Base-by-base conservation (phyloP, 768 basidiomycete species). In the Hypsizygus marmoreus region DNA sequence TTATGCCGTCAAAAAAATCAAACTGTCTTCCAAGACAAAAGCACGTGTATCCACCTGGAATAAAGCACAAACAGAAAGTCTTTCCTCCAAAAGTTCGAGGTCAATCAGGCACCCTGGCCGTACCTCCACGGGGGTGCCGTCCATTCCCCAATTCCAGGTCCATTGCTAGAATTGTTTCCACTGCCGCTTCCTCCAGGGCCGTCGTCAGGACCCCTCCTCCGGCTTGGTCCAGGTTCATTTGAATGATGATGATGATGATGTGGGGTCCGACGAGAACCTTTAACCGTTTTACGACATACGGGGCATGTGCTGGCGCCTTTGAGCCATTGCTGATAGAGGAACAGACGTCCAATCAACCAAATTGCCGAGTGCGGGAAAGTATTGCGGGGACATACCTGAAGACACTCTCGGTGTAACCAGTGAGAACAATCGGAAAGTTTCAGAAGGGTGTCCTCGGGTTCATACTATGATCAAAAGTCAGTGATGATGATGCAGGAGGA, bases 391-490 rank as follows among this genome's bases (percentile, higher is more conserved):
- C 77, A n/a, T 41, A 88, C 88, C 71, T 85, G 74, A 20, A 92
- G 63, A 68, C 90, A 92, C 14, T 71, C 74, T 57, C 82, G 80
- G 62, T 92, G 90, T 53, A 91, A 65, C 88, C 88, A 92, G 64
- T 92, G 90, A 1, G 80, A 65, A 51, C 90, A 92, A 41, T 82
- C 81, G 19, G 75, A 67, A 5, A 90, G 73, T 53, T 83, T 88
- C 43, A 84, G 72, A 7, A 90, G 75, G 2, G 70, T 55, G 53
- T 91, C 89, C n/a, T 64, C 61, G 2, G 75, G 69, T 41, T 70
- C 66, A 52, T 91, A 92, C 89, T 91, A 36, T 49, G 34, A 40
- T 24, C 28, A 12, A 16, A 50, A 32, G 2, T 58, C 31, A 57
- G 22, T 29, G 45, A 41, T 24, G 55, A n/a, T 17, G 45, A 40